Conservation (phyloP, 768 basidiomycete species). For the Rhodotorula graminis region DNA sequence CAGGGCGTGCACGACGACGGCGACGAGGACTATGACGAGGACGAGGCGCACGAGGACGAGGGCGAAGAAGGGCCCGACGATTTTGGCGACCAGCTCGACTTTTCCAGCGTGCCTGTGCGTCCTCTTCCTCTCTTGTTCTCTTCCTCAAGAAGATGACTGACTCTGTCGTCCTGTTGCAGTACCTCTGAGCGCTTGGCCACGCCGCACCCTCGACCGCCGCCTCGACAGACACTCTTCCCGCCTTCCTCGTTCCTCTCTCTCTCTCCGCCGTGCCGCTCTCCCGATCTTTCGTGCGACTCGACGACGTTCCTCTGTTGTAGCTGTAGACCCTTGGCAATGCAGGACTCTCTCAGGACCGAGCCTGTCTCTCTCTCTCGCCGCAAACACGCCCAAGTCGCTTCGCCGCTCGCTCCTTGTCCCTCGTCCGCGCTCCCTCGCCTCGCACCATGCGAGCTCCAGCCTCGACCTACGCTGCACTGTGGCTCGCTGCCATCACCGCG, state of each 20-base stretch:
- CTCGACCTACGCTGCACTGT: background rate
- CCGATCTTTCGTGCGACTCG: too few species aligned
- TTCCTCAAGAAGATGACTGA: background rate
- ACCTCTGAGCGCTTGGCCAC: constrained; percentile 3
- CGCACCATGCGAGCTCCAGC: background rate
- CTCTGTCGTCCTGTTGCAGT: background rate
- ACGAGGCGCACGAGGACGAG: constrained; percentile 54
- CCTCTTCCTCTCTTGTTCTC: too few species aligned
- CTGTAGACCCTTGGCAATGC: background rate
- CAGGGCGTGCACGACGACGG: constrained; percentile 23
- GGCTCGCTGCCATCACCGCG: background rate
- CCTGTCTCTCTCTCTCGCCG: background rate
- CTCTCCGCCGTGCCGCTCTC: too few species aligned
- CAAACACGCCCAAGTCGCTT: background rate
- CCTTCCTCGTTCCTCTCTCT: background rate
- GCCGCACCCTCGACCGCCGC: background rate
- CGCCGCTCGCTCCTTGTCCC: background rate
- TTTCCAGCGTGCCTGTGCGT: constrained; percentile 45
- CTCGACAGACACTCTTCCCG: background rate
- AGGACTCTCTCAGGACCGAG: background rate
- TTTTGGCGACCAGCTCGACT: constrained; percentile 72
- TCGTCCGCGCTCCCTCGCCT: background rate
- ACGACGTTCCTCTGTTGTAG: background rate
- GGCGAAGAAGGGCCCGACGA: constrained; percentile 50
- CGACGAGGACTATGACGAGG: constrained; percentile 44